Base-by-base conservation (phyloP, 805 yeast genomes). In the Kurtzmaniella cleridarum region DNA sequence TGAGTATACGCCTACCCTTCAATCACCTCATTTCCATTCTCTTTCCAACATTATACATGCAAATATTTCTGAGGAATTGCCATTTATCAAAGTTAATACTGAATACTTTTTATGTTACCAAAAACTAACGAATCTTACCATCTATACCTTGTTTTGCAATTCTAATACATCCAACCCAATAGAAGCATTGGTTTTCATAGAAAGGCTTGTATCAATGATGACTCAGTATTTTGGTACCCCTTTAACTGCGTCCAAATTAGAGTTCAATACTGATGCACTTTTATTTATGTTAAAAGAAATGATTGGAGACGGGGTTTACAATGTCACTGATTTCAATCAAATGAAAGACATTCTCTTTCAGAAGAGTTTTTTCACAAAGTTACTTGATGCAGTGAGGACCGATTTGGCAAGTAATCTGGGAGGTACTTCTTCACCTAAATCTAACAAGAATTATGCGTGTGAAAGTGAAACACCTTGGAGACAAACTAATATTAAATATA, bases 301-400 rank as follows among this genome's bases (percentile, higher is more conserved):
- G 78, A 53, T 89, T 11, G 95, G 87, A 48, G 81, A 78, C 30
- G 90, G 91, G 3, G 69, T 73, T 27, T 95, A 96, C 2, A 76
- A 75, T 45, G 65, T 76, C 34, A 79, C 88, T 0, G 95, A 89
- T 46, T 66, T 78, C 38, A 86, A 87, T 55, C 73, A 77, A 35
- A 56, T 91, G 27, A 67, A 78, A 38, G 91, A 84, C 38, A 59
- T 80, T 8, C 79, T 89, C 0, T 95, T 95, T 7, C 72, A 70
- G 46, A 76, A 73, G 32, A 75, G 79, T 40, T 64, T 81, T 5
- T 53, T 83, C 17, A 69, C 74, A 34, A 71, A 75, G 45, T 57
- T 82, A 23, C 57, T 82, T 27, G 62, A 73, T 16, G 6, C 18
- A 4, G 23, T 16, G 18, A 11, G 17, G 9, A 11, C 12, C 17